Evolutionary conservation across 345 rosid genomes (phyloP), one percentile per base, ranked within the genome.

Genomic region (Melaleuca quinquenervia): DNA sequence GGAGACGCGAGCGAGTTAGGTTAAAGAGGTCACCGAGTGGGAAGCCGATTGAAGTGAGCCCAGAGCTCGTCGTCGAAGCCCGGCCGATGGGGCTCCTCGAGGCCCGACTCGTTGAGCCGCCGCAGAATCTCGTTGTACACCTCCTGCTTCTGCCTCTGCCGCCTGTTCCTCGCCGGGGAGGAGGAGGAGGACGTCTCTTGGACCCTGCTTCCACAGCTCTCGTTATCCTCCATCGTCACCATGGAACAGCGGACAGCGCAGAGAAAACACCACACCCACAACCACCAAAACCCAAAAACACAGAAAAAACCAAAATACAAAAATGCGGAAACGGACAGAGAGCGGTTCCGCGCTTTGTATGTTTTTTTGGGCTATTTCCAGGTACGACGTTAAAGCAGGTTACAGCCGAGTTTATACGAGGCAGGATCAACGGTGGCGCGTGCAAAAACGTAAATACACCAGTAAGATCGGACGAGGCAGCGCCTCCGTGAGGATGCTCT

Each of bases 21-120:
- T 74, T 51, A 22, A 50, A 87, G 50, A 74, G 24, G 56, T 55
- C 89, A 97, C 99, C 99, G 90, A 55, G 95, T 87, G 29, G 99
- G 98, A 62, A 97, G 98, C 56, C 98, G 98, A 82, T 86, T 92
- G 91, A 97, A 97, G 94, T 97, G 99, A 85, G 93, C 53, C 99
- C 96, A 97, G 74, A 97, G 98, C 51, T 96, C 92, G 29, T 97
- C 95, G 22, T 93, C 93, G 87, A 97, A 97, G 56, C 89, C 92
- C 51, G 96, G 94, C 32, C 56, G 92, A 91, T 89, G 89, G 12
- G 95, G 84, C 87, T 96, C 98, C 15, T 87, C 85, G 85, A 83
- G 86, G 82, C 82, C 84, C 41, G 53, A 51, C 12, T 27, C 55
- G 44, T 53, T 82, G 84, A 82, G 45, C 58, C 84, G 93, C 84